Conservation (phyloP, 2,329 filamentous ascomycete species). For the Rhynchosporium graminicola region DNA sequence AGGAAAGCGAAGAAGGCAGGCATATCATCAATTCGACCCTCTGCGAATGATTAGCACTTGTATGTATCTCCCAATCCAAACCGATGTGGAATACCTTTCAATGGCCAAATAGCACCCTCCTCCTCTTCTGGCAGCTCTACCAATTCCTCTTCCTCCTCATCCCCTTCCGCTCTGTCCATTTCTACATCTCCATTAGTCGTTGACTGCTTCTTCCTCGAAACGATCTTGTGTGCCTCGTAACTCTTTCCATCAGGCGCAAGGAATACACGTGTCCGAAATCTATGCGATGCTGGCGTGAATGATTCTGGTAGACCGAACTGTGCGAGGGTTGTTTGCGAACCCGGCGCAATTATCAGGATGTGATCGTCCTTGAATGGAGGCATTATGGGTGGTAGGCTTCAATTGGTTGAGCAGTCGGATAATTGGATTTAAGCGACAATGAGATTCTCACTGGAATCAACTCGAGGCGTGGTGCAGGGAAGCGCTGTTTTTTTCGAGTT, state of each 20-base stretch:
- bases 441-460: not conserved
- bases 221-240: constrained; percentile 81
- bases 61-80: not conserved
- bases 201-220: constrained; percentile 57
- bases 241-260: constrained; percentile 72
- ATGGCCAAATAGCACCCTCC: constrained; percentile 87
- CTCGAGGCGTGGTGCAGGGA: not conserved
- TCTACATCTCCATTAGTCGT: constrained; percentile 41
- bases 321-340: constrained; percentile 40
- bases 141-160: constrained; percentile 64
- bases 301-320: constrained; percentile 42
- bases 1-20: constrained; percentile 90
- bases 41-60: constrained; percentile 41
- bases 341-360: constrained; percentile 49
- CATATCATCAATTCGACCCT: constrained; percentile 87
- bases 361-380: constrained; percentile 40
- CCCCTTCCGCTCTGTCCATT: constrained; percentile 36
- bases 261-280: constrained; percentile 94
- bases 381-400: constrained; percentile 27
- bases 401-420: not conserved
- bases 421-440: constrained; percentile 1
- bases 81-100: constrained; percentile 52
- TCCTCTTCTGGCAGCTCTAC: constrained; percentile 87
- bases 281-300: constrained; percentile 81
- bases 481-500: not conserved